These are phyloP conservation scores for Penicillium herquei DNA, from an alignment of 495 filamentous ascomycete species.

Conservation along the genomic window DNA sequence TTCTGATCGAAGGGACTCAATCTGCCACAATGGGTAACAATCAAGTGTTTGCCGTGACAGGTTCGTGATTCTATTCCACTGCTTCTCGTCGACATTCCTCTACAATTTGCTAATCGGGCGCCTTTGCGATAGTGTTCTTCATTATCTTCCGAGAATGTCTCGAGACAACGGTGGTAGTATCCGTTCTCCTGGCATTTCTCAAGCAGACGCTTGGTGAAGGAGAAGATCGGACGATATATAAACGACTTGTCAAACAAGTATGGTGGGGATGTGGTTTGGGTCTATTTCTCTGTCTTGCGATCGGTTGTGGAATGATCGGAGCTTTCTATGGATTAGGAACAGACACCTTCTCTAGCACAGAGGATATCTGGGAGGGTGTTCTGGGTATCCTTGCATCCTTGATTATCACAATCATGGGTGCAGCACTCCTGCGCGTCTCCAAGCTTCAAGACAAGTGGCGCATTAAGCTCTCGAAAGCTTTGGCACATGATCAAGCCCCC, in stretches of 20 bases:
- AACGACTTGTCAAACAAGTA: slow-evolving; percentile 71
- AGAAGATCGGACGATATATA: slow-evolving; percentile 56
- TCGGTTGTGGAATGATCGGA: slow-evolving; percentile 74
- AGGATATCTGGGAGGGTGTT: slow-evolving; percentile 76
- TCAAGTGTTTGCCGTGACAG: slow-evolving; percentile 25
- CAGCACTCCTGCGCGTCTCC: slow-evolving; percentile 73
- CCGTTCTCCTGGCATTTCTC: slow-evolving; percentile 76
- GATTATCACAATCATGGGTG: slow-evolving; percentile 78
- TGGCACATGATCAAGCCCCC: slow-evolving; percentile 52
- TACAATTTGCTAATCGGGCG: background rate
- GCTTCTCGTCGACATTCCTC: background rate
- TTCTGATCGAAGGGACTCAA: background rate
- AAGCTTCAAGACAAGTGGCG: slow-evolving; percentile 87
- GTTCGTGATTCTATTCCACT: slow-evolving; percentile 5
- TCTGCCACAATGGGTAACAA: slow-evolving; percentile 10
- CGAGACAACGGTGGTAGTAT: slow-evolving; percentile 78
- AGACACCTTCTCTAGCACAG: slow-evolving; percentile 62
- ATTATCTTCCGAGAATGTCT: slow-evolving; percentile 82
- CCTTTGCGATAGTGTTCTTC: slow-evolving; percentile 63
- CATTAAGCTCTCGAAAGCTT: slow-evolving; percentile 65
- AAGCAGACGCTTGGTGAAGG: slow-evolving; percentile 70
- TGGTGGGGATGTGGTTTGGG: slow-evolving; percentile 68
- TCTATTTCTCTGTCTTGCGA: slow-evolving; percentile 61
- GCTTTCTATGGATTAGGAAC: slow-evolving; percentile 72
- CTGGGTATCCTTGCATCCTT: slow-evolving; percentile 68